Evolutionary conservation across 1,284 basidiomycete genomes (phyloP).

Genomic region (Sporisorium sorghi): DNA sequence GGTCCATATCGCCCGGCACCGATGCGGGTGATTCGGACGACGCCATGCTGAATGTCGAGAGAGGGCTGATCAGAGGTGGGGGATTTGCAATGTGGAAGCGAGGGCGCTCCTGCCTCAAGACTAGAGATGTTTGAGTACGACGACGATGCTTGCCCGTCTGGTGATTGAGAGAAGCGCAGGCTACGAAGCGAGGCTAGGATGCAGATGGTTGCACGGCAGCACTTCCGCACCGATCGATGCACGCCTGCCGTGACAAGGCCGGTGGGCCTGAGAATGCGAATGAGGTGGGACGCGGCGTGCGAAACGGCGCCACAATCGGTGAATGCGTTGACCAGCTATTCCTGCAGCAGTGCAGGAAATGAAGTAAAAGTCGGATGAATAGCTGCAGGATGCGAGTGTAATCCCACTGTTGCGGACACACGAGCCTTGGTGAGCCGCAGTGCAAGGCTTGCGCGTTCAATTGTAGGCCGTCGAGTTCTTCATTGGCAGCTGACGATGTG

Average conservation of each 20-base stretch:
- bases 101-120: neutral
- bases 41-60: constrained; percentile 13
- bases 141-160: neutral
- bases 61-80: neutral
- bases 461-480: constrained; percentile 12
- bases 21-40: constrained; percentile 34
- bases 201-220: neutral
- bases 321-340: neutral
- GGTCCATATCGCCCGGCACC: constrained; percentile 23
- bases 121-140: neutral
- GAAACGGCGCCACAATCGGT: neutral
- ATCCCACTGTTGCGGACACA: neutral
- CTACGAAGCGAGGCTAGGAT: neutral
- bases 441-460: constrained; percentile 12
- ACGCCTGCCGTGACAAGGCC: neutral
- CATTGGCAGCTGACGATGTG: constrained; percentile 25
- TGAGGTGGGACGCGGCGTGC: neutral
- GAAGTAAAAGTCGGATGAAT: neutral
- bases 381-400: neutral
- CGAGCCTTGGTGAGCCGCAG: constrained; percentile 3
- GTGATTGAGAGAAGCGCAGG: neutral
- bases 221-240: neutral
- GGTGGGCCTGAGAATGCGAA: neutral
- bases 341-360: neutral
- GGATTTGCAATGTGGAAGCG: neutral